Percentiles rank a stretch among this genome's conserved stretches.
Conservation (phyloP, 2,329 filamentous ascomycete species). For the Alternaria arbusti region DNA sequence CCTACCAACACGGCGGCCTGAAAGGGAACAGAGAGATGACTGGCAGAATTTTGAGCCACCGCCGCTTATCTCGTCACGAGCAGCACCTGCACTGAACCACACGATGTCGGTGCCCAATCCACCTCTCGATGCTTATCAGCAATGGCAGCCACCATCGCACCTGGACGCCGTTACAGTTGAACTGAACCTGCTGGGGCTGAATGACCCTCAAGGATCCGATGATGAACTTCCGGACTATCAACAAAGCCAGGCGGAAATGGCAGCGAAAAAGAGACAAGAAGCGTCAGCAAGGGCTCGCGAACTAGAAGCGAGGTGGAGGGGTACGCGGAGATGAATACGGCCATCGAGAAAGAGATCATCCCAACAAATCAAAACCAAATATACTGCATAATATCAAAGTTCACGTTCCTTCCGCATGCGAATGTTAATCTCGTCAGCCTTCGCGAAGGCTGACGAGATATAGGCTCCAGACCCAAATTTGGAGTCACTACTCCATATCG, state of each 20-base stretch:
- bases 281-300: conserved; percentile 54
- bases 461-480: neutral
- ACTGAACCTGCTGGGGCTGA: conserved; percentile 38
- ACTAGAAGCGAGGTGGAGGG: conserved; percentile 53
- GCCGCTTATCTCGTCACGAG: conserved; percentile 10
- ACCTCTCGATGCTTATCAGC: conserved; percentile 15
- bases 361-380: neutral
- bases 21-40: conserved; percentile 15
- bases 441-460: neutral
- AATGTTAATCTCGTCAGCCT: neutral
- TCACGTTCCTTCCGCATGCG: neutral
- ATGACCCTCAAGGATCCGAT: conserved; percentile 38
- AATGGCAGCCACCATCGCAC: conserved; percentile 24
- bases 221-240: conserved; percentile 56
- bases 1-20: conserved; percentile 13
- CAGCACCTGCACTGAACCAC: conserved; percentile 16
- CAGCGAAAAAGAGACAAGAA: conserved; percentile 46
- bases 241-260: conserved; percentile 55
- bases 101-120: conserved; percentile 7
- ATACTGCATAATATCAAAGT: neutral
- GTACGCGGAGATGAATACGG: conserved; percentile 10
- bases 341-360: neutral
- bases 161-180: conserved; percentile 38
- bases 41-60: conserved; percentile 40
- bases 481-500: neutral